These are phyloP conservation scores for Cucumis melo DNA, from an alignment of 306 rosid genomes.

Conservation along the genomic window DNA sequence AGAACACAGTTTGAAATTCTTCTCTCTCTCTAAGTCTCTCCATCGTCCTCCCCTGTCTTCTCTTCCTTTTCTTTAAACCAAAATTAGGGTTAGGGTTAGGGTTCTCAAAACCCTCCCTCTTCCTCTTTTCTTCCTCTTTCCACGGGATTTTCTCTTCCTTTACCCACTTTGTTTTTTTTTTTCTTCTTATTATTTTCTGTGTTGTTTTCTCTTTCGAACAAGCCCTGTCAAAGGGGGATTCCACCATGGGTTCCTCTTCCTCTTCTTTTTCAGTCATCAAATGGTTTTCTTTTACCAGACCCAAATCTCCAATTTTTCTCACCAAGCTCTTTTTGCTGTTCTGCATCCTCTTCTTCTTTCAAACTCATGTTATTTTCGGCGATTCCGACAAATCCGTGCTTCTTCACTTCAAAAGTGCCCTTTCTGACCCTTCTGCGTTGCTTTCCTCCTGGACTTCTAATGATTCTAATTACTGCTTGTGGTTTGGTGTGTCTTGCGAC, in stretches of 20 bases:
- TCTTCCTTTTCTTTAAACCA: constrained; percentile 1
- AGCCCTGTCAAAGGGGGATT: constrained; percentile 1
- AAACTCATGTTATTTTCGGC: constrained; percentile 8
- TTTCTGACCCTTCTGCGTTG: constrained; percentile 51
- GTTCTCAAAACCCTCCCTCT: constrained; percentile 25
- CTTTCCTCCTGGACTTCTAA: constrained; percentile 40
- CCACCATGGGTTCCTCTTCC: constrained; percentile 46
- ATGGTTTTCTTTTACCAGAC: constrained; percentile 16
- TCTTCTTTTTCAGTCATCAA: constrained; percentile 26
- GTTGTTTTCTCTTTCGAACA: neutral
- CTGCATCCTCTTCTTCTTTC: constrained; percentile 5
- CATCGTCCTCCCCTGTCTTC: neutral
- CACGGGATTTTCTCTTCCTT: constrained; percentile 10
- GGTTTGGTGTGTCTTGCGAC: constrained; percentile 61
- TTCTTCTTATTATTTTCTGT: neutral
- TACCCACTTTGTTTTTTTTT: neutral
- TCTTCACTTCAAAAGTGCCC: constrained; percentile 42
- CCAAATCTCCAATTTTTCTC: constrained; percentile 3
- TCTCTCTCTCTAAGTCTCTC: neutral
- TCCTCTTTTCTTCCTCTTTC: constrained; percentile 6
- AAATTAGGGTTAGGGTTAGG: constrained; percentile 56
- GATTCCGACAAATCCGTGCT: constrained; percentile 60
- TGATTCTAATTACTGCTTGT: constrained; percentile 35
- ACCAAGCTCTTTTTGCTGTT: constrained; percentile 15
- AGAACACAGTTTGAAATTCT: constrained; percentile 29